Percentiles rank a stretch among this genome's conserved stretches.
Conservation (phyloP, 257 asterid species). For the Plectranthus barbatus region DNA sequence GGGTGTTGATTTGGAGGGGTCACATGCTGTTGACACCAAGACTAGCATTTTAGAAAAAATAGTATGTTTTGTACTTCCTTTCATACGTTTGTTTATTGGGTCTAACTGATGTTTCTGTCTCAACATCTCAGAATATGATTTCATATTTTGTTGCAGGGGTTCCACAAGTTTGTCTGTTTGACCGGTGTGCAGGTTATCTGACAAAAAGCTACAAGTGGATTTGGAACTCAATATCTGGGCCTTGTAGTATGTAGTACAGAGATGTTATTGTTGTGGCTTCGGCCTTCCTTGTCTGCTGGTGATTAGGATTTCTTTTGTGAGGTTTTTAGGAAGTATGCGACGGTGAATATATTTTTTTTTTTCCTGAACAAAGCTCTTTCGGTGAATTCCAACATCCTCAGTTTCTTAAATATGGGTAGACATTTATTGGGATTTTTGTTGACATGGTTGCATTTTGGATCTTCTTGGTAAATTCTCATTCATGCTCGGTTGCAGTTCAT, state of each 20-base stretch:
- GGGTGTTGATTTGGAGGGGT: not conserved
- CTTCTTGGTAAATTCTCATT: not conserved
- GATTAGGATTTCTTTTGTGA: slow-evolving; percentile 12
- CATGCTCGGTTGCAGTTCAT: not conserved
- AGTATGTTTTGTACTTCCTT: not conserved
- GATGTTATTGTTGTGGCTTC: slow-evolving; percentile 9
- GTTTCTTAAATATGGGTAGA: slow-evolving; percentile 2
- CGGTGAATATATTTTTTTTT: slow-evolving; percentile 1
- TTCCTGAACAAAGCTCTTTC: not conserved
- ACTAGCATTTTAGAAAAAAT: not conserved
- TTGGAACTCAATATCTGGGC: not conserved
- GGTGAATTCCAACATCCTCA: not conserved
- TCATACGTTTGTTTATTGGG: not conserved
- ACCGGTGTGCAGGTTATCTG: slow-evolving; percentile 6
- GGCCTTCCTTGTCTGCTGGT: slow-evolving; percentile 4
- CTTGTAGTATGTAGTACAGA: slow-evolving; percentile 18
- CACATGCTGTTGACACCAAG: not conserved
- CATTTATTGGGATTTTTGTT: not conserved
- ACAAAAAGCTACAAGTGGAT: slow-evolving; percentile 1
- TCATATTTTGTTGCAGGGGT: slow-evolving; percentile 16
- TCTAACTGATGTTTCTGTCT: not conserved
- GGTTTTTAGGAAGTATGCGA: not conserved
- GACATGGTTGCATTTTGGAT: not conserved
- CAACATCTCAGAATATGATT: not conserved
- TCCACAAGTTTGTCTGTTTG: slow-evolving; percentile 4